A percentile compares a stretch with the other conserved stretches of the same genome.
Conservation (phyloP, 2,329 filamentous ascomycete genomes). For the Fusarium napiforme region DNA sequence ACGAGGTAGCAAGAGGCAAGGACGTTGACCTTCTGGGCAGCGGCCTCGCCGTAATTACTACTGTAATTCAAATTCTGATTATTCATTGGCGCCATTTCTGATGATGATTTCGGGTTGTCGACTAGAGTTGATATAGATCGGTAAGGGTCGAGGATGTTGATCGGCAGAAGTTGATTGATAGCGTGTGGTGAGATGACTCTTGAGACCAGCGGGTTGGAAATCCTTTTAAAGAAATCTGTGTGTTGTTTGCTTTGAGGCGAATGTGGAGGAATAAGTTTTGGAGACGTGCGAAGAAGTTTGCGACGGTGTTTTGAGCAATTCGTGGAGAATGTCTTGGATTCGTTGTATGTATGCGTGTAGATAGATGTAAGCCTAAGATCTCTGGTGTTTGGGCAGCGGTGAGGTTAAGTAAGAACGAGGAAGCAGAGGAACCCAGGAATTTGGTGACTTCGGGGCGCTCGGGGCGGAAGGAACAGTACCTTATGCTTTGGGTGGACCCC, state of each 20-base stretch:
- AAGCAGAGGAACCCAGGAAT: constrained; percentile 31
- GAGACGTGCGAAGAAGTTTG: constrained; percentile 14
- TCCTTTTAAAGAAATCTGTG: constrained; percentile 14
- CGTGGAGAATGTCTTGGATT: constrained; percentile 17
- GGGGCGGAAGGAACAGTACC: constrained; percentile 26
- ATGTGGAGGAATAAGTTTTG: not conserved
- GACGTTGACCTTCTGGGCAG: constrained; percentile 75
- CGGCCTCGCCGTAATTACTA: constrained; percentile 81
- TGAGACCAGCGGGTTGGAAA: not conserved
- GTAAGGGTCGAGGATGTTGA: constrained; percentile 15
- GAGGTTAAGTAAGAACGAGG: constrained; percentile 27
- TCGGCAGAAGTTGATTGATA: constrained; percentile 21
- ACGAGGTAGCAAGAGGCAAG: constrained; percentile 93
- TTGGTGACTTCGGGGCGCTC: constrained; percentile 30
- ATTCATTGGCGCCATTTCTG: constrained; percentile 75
- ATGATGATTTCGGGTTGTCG: constrained; percentile 42
- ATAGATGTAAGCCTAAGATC: constrained; percentile 12
- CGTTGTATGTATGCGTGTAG: constrained; percentile 3
- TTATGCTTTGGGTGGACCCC: constrained; percentile 26
- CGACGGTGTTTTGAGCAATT: not conserved
- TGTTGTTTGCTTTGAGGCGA: constrained; percentile 8
- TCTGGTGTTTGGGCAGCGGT: constrained; percentile 35
- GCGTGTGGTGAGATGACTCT: constrained; percentile 10
- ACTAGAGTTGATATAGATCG: constrained; percentile 26
- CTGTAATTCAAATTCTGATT: constrained; percentile 73